Conservation (phyloP, 192 early-diverging fungal species). For the Coemansia sp. region DNA sequence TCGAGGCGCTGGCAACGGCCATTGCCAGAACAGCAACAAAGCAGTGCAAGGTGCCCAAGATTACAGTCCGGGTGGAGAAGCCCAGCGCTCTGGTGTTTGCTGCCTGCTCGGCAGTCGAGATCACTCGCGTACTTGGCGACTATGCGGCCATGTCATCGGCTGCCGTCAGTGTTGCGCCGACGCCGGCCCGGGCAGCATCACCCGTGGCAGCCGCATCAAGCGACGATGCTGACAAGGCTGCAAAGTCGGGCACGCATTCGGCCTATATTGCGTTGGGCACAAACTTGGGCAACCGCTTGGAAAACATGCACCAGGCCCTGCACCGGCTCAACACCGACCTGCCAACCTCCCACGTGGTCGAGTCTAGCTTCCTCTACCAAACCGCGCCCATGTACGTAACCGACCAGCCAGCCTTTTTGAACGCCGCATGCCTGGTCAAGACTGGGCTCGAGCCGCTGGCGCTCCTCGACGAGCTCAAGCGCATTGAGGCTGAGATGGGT, state of each 20-base stretch:
- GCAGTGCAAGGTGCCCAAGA: conserved; percentile 84
- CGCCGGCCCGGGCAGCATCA: conserved; percentile 19
- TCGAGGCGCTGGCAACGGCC: conserved; percentile 90
- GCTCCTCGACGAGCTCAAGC: conserved; percentile 78
- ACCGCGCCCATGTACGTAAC: conserved; percentile 94
- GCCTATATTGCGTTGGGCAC: conserved; percentile 88
- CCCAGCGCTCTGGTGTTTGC: conserved; percentile 95
- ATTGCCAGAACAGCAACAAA: conserved; percentile 77
- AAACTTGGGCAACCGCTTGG: conserved; percentile 83
- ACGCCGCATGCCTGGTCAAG: conserved; percentile 81
- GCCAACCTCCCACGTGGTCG: conserved; percentile 60
- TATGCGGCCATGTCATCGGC: conserved; percentile 34
- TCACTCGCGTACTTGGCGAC: conserved; percentile 71
- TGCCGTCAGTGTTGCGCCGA: conserved; percentile 11
- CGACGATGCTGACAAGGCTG: not conserved
- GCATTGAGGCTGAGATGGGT: conserved; percentile 83
- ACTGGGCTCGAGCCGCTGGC: conserved; percentile 76
- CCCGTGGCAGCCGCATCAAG: conserved; percentile 12
- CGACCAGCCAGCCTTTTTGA: conserved; percentile 92
- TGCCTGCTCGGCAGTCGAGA: conserved; percentile 84
- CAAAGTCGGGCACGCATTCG: conserved; percentile 25
- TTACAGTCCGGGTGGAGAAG: conserved; percentile 91
- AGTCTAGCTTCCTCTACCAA: conserved; percentile 97
- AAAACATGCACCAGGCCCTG: conserved; percentile 80
- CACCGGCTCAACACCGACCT: conserved; percentile 36